A percentile compares a stretch with the other conserved stretches of the same genome.
Conservation (phyloP, 495 filamentous ascomycete genomes). For the Talaromyces ruber region DNA sequence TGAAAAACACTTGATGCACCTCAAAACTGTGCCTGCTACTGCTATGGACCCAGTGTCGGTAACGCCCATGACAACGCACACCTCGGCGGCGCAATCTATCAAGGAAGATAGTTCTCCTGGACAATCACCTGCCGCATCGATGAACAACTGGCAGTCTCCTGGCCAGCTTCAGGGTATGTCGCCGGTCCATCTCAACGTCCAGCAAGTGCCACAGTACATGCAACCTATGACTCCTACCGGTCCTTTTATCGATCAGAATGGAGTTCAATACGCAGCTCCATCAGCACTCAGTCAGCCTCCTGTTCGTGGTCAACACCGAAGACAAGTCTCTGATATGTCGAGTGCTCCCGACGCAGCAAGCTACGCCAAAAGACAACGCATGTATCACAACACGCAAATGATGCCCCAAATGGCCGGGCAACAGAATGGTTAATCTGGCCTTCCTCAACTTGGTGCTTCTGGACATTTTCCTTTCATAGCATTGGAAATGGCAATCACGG, state of each 20-base stretch:
- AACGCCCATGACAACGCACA: slow-evolving; percentile 41
- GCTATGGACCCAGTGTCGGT: slow-evolving; percentile 22
- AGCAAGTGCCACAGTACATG: slow-evolving; percentile 45
- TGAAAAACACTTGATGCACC: slow-evolving; percentile 76
- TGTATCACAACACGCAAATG: slow-evolving; percentile 32
- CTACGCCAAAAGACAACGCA: slow-evolving; percentile 53
- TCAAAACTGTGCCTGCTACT: slow-evolving; percentile 50
- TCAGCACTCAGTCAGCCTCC: slow-evolving; percentile 39
- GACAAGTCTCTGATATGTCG: slow-evolving; percentile 60
- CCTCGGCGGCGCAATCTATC: slow-evolving; percentile 50
- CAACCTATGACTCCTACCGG: slow-evolving; percentile 31
- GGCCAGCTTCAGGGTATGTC: slow-evolving; percentile 57
- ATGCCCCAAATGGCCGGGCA: slow-evolving; percentile 5
- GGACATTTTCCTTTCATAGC: background rate
- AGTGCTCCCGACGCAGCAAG: slow-evolving; percentile 45
- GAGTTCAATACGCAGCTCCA: slow-evolving; percentile 40
- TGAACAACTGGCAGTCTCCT: slow-evolving; percentile 67
- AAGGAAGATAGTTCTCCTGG: slow-evolving; percentile 81
- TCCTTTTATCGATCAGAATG: slow-evolving; percentile 44
- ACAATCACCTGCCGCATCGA: slow-evolving; percentile 61
- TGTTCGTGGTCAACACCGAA: slow-evolving; percentile 42
- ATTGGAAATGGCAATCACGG: background rate
- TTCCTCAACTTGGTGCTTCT: background rate
- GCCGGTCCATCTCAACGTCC: slow-evolving; percentile 40
- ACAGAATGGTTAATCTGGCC: background rate